phyloP scores from a whole-genome alignment of 1,139 yeast genomes.

The Suhomyces terraborum region DNA sequence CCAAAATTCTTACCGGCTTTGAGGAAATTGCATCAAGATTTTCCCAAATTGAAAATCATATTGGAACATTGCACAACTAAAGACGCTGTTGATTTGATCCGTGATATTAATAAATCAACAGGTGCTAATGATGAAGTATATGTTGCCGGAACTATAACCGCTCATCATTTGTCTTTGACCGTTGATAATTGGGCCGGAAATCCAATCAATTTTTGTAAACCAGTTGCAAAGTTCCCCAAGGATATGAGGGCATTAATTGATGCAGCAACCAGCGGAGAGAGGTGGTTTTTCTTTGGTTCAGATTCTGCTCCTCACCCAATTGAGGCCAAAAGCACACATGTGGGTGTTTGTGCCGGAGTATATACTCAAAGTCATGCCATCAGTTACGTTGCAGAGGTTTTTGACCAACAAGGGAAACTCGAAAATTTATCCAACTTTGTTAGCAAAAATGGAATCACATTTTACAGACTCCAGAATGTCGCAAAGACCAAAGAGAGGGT shows the following conservation, averaged over 20 bases:
- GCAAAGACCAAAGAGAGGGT: slow-evolving; percentile 47
- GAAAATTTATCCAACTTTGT: slow-evolving; percentile 74
- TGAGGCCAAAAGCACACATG: slow-evolving; percentile 69
- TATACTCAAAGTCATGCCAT: slow-evolving; percentile 85
- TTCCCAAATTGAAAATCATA: slow-evolving; percentile 84
- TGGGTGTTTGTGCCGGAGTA: slow-evolving; percentile 96
- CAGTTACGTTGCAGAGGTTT: slow-evolving; percentile 83
- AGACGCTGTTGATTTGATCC: slow-evolving; percentile 79
- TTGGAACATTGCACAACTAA: slow-evolving; percentile 94
- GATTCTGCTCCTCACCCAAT: slow-evolving; percentile 97
- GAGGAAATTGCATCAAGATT: slow-evolving; percentile 70
- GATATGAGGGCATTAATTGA: slow-evolving; percentile 77
- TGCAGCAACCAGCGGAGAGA: slow-evolving; percentile 91
- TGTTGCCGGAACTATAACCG: slow-evolving; percentile 93
- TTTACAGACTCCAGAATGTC: slow-evolving; percentile 54
- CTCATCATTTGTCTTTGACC: slow-evolving; percentile 87
- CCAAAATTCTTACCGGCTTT: slow-evolving; percentile 91
- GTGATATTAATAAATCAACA: slow-evolving; percentile 61
- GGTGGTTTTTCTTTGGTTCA: slow-evolving; percentile 94
- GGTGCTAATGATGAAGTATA: slow-evolving; percentile 44
- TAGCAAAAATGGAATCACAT: slow-evolving; percentile 66
- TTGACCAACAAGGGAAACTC: slow-evolving; percentile 65
- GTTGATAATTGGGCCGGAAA: slow-evolving; percentile 97
- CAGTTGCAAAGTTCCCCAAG: slow-evolving; percentile 90
- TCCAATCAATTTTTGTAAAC: slow-evolving; percentile 93